Evolutionary conservation across 257 asterid species (phyloP).

Genomic region (Solanum stenotomum): DNA sequence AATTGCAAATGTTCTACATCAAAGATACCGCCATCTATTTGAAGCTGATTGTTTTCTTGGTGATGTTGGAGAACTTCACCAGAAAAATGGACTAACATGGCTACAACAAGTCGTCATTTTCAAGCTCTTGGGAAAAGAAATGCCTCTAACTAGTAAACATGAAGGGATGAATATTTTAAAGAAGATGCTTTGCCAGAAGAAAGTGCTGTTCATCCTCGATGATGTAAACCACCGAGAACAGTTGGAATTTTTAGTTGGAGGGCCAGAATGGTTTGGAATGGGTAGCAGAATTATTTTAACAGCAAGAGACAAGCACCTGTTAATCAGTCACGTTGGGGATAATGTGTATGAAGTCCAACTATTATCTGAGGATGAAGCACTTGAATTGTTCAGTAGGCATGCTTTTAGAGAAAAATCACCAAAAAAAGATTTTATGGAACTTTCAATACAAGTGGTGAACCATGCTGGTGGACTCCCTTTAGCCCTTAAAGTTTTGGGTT

Average conservation of each 20-base stretch:
- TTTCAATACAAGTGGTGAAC: not conserved
- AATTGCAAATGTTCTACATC: too few relatives aligned
- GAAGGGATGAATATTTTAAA: too few relatives aligned
- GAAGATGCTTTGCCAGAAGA: too few relatives aligned
- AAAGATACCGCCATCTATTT: too few relatives aligned
- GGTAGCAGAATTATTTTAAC: constrained; percentile 1
- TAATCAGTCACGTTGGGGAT: not conserved
- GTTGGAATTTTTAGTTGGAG: too few relatives aligned
- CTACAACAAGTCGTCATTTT: not conserved
- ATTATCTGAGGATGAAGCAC: not conserved
- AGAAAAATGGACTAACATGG: not conserved
- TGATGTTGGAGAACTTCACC: too few relatives aligned
- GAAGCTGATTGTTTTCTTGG: too few relatives aligned
- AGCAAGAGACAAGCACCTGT: not conserved
- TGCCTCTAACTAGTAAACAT: too few relatives aligned
- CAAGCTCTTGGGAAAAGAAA: not conserved
- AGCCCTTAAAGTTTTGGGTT: constrained; percentile 9
- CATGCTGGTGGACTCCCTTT: not conserved
- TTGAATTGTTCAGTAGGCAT: not conserved
- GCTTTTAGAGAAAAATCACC: not conserved
- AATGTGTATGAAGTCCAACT: not conserved
- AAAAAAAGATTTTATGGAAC: too few relatives aligned
- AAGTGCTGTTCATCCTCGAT: too few relatives aligned
- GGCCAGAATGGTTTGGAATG: not conserved
- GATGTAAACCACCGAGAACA: too few relatives aligned